These are phyloP conservation scores for Lophiostoma macrostomum DNA, from an alignment of 495 filamentous ascomycete species.

Conservation along the genomic window DNA sequence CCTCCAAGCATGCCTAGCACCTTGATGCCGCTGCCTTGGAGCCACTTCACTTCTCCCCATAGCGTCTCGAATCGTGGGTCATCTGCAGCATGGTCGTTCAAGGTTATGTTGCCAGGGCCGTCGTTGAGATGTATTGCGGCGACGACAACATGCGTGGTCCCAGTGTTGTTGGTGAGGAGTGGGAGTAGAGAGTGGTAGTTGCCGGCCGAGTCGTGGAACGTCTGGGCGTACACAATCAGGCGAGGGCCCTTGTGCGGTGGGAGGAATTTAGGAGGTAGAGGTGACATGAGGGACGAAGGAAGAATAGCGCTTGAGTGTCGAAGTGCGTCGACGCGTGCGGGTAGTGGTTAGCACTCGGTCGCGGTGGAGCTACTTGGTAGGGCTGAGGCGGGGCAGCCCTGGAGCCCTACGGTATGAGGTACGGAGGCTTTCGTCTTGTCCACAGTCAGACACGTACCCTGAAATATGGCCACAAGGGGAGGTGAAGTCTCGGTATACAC, in stretches of 20 bases:
- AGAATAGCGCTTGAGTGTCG: background rate
- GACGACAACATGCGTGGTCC: conserved; percentile 48
- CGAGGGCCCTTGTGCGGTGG: conserved; percentile 33
- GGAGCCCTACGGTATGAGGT: too few relatives aligned
- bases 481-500: too few relatives aligned
- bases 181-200: conserved; percentile 45
- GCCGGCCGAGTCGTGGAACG: conserved; percentile 39
- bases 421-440: too few relatives aligned
- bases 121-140: conserved; percentile 49
- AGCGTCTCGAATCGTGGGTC: conserved; percentile 35
- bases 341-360: too few relatives aligned
- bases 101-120: conserved; percentile 43
- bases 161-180: conserved; percentile 44
- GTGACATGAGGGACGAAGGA: conserved; percentile 23
- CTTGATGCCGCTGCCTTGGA: conserved; percentile 45
- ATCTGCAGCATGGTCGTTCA: conserved; percentile 45
- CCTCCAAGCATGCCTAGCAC: conserved; percentile 48
- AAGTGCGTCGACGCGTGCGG: background rate
- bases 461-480: too few relatives aligned
- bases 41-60: conserved; percentile 44
- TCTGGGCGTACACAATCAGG: conserved; percentile 47
- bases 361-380: conserved; percentile 1
- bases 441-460: too few relatives aligned
- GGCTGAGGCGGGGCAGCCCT: conserved; percentile 21
- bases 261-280: conserved; percentile 27